A percentile compares a stretch with the other conserved stretches of the same genome.
Evolutionary conservation across 2,329 filamentous ascomycete genomes (phyloP).

Genomic region (Domatiomyces globalis): DNA sequence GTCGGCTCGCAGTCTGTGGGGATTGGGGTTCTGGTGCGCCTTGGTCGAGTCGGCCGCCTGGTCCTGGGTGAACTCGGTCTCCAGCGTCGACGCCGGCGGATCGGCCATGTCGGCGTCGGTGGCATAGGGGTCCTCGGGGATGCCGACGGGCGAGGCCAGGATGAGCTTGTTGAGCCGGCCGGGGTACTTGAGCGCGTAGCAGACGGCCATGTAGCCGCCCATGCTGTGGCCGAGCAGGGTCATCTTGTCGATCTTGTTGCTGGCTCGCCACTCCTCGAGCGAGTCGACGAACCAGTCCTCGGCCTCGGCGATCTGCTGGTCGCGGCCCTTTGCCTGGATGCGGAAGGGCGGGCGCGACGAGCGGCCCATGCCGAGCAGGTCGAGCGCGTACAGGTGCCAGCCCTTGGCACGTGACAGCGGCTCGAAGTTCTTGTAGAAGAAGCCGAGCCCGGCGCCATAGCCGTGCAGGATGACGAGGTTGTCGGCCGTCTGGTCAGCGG

Average conservation of each 20-base stretch:
- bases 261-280: constrained; percentile 85
- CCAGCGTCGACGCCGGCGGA: constrained; percentile 55
- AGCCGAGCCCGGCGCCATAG: constrained; percentile 88
- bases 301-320: constrained; percentile 71
- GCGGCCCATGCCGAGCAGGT: constrained; percentile 89
- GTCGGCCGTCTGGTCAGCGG: constrained; percentile 65
- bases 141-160: constrained; percentile 81
- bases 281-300: constrained; percentile 95
- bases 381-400: constrained; percentile 86
- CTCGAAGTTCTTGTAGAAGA: constrained; percentile 98
- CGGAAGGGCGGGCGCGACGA: constrained; percentile 72
- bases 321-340: constrained; percentile 65
- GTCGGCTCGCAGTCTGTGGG: constrained; percentile 20
- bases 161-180: constrained; percentile 92
- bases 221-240: constrained; percentile 87
- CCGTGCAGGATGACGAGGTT: constrained; percentile 92
- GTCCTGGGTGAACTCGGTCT: constrained; percentile 67
- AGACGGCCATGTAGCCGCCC: constrained; percentile 86
- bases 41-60: constrained; percentile 37
- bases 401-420: constrained; percentile 61
- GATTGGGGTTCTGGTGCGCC: constrained; percentile 37
- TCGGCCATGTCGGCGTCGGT: constrained; percentile 68
- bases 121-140: constrained; percentile 88
- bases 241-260: constrained; percentile 80
- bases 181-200: constrained; percentile 92